Evolutionary conservation across 108 stramenopile species (phyloP), one percentile per base, ranked within the genome.

Genomic region (Pseudonitzschia pungens): DNA sequence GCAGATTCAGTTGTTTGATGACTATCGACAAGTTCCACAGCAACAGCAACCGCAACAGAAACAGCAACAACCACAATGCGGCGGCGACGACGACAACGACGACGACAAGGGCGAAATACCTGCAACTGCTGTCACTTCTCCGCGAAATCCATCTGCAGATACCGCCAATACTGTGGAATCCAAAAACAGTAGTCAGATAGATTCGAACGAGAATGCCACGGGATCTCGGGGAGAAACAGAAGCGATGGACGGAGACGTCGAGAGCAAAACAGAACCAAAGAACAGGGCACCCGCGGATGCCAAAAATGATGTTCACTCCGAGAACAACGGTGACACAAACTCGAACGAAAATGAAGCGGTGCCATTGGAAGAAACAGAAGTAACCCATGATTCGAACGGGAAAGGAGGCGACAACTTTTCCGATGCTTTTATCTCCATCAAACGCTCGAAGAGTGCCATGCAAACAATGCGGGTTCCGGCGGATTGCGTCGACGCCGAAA

Each of bases 1-100:
- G 7, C 42, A 74, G 29, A 40, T 51, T 8, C 65, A 75, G 44
- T 58, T 83, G 57, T n/a, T 28, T 20, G 82, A 83, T 72, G 74
- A 79, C 44, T 71, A 77, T 32, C 32, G 43, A 21, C 80, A 76
- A 20, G 65, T 20, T 41, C 67, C 66, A 29, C 42, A 33, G 27
- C 31, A 33, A 42, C 31, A 11, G 27, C 29, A 55, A 55, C 24
- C 26, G 9, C 22, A 55, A 43, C 6, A 43, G 9, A 43, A 43
- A 6, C 9, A 43, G 42, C 9, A 57, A 26, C 26, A 12, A 59
- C 58, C 12, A 14, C 58, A 59, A 10, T 15, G 32, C 21, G 12
- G 2, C 58, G n/a, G n/a, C n/a, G n/a, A n/a, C n/a, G n/a, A n/a
- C 2, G 32, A 22, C 14, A 33, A 31, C 16, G 9, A 59, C 6